A percentile compares a stretch with the other conserved stretches of the same genome.
Conservation (phyloP, 108 stramenopile species). For the Skeletonema potamos region DNA sequence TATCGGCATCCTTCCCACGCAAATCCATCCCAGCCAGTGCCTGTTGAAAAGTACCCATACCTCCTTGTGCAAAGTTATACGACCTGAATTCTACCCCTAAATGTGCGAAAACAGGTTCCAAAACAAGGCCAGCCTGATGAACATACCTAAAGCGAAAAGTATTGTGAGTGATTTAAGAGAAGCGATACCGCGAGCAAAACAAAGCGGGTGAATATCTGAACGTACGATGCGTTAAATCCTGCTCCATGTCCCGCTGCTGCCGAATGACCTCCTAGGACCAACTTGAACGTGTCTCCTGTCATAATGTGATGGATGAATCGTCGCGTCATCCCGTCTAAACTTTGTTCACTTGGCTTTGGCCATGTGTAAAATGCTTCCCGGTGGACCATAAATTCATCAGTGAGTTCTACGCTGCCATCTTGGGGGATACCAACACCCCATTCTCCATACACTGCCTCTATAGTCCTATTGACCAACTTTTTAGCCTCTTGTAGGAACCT, state of each 20-base stretch:
- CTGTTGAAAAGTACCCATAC: conserved; percentile 46
- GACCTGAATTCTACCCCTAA: conserved; percentile 45
- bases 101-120: conserved; percentile 58
- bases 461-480: conserved; percentile 59
- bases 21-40: conserved; percentile 42
- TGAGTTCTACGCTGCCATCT: not conserved
- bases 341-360: conserved; percentile 13
- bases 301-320: conserved; percentile 58
- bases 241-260: conserved; percentile 85
- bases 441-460: conserved; percentile 68
- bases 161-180: too few relatives aligned
- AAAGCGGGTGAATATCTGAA: too few relatives aligned
- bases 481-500: conserved; percentile 65
- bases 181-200: too few relatives aligned
- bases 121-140: conserved; percentile 47
- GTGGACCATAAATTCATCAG: conserved; percentile 6
- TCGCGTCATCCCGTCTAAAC: conserved; percentile 39
- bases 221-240: conserved; percentile 63
- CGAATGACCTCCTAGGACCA: conserved; percentile 67
- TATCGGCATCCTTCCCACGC: conserved; percentile 42
- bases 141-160: too few relatives aligned
- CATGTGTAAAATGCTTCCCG: conserved; percentile 12
- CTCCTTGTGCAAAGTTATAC: conserved; percentile 53
- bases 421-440: conserved; percentile 42
- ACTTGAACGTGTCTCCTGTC: conserved; percentile 48